Evolutionary conservation across 2,329 filamentous ascomycete species (phyloP).

Genomic region (Capronia epimyces): DNA sequence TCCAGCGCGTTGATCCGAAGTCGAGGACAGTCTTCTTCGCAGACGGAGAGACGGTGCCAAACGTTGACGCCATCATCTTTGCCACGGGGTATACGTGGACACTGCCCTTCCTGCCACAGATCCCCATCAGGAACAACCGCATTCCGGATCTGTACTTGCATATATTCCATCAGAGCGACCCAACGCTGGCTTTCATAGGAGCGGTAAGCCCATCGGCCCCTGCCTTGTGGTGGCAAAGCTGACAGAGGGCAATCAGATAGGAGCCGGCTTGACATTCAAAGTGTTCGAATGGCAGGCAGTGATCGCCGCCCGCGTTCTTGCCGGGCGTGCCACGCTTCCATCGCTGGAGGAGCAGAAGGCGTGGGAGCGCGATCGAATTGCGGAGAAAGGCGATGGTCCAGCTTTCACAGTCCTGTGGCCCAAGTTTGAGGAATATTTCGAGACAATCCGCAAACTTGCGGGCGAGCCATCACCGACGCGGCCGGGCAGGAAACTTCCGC

Average conservation of each 20-base stretch:
- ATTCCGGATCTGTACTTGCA: constrained; percentile 48
- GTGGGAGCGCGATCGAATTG: constrained; percentile 52
- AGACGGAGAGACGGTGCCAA: constrained; percentile 49
- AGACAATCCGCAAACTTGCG: constrained; percentile 30
- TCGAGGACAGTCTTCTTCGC: constrained; percentile 50
- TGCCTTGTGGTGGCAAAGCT: not conserved
- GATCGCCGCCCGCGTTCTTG: constrained; percentile 53
- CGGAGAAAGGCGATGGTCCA: constrained; percentile 50
- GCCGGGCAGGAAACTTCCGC: not conserved
- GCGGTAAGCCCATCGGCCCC: constrained; percentile 18
- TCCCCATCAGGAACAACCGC: constrained; percentile 48
- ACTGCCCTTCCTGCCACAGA: constrained; percentile 53
- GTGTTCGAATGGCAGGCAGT: constrained; percentile 65
- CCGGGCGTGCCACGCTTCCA: constrained; percentile 50
- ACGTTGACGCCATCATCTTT: constrained; percentile 60
- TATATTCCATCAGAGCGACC: constrained; percentile 48
- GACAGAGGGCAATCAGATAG: constrained; percentile 1
- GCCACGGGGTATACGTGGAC: constrained; percentile 59
- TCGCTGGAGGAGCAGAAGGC: constrained; percentile 43
- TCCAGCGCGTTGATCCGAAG: constrained; percentile 37
- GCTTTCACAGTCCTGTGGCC: constrained; percentile 55
- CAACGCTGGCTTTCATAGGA: constrained; percentile 49
- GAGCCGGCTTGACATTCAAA: constrained; percentile 54
- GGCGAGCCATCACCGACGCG: not conserved
- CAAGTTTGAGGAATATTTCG: constrained; percentile 62